Conservation (phyloP, 108 stramenopile genomes). For the Skeletonema menzelii region DNA sequence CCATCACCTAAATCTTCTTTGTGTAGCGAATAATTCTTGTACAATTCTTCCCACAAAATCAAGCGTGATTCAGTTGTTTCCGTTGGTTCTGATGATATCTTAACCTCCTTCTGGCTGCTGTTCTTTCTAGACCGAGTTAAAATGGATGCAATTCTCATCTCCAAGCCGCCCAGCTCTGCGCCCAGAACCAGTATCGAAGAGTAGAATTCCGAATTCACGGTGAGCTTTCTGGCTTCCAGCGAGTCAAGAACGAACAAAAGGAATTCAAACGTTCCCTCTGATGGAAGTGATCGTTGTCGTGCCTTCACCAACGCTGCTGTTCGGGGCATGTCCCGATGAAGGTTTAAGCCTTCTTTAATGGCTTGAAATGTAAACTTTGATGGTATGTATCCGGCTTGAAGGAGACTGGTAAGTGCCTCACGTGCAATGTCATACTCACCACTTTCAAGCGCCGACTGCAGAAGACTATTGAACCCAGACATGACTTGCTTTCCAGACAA, state of each 20-base stretch:
- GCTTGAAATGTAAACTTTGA: constrained; percentile 60
- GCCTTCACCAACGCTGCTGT: constrained; percentile 29
- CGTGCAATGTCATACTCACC: constrained; percentile 55
- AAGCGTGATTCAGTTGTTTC: constrained; percentile 6
- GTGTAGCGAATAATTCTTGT: constrained; percentile 31
- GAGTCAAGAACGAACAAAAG: constrained; percentile 75
- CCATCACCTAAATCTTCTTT: constrained; percentile 24
- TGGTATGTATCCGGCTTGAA: constrained; percentile 69
- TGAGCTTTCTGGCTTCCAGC: constrained; percentile 59
- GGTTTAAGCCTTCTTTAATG: constrained; percentile 53
- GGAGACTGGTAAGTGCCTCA: constrained; percentile 44
- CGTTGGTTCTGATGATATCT: constrained; percentile 3
- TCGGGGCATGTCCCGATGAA: constrained; percentile 26
- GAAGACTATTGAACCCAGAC: constrained; percentile 55
- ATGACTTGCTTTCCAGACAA: constrained; percentile 74
- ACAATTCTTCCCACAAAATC: constrained; percentile 36
- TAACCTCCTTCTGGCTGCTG: constrained; percentile 16
- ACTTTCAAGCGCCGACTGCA: constrained; percentile 42
- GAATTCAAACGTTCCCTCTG: constrained; percentile 58
- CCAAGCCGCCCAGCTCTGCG: constrained; percentile 53
- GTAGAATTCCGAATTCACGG: constrained; percentile 65
- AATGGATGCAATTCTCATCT: constrained; percentile 58
- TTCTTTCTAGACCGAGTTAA: constrained; percentile 37
- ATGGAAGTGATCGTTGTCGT: neutral
- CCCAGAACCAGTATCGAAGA: constrained; percentile 57